These are phyloP conservation scores for Dactylorhiza incarnata DNA, from an alignment of 106 monocot species.

Conservation along the genomic window DNA sequence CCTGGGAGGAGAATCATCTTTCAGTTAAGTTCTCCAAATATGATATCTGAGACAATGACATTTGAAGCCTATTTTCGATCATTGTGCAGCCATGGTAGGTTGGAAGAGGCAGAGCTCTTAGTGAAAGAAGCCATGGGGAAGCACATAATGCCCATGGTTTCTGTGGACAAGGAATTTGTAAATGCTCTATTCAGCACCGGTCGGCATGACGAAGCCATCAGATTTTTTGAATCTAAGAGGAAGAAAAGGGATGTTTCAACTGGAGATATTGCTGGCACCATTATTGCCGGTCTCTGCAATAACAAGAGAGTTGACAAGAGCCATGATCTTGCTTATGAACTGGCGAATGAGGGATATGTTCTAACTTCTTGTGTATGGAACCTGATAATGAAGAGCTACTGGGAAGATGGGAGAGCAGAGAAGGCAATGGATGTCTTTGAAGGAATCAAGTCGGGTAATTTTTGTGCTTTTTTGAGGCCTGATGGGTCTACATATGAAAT, in stretches of 20 bases:
- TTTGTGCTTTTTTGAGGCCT: neutral
- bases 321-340: slow-evolving; percentile 11
- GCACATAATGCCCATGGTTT: neutral
- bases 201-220: slow-evolving; percentile 23
- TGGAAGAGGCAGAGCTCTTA: slow-evolving; percentile 26
- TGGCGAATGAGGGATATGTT: slow-evolving; percentile 12
- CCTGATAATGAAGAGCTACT: slow-evolving; percentile 15
- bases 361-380: slow-evolving; percentile 23
- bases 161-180: slow-evolving; percentile 13
- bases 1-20: slow-evolving; percentile 29
- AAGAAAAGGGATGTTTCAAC: slow-evolving; percentile 1
- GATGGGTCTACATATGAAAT: slow-evolving; percentile 16
- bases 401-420: slow-evolving; percentile 12
- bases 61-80: slow-evolving; percentile 30
- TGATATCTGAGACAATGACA: slow-evolving; percentile 6
- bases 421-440: slow-evolving; percentile 18
- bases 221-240: slow-evolving; percentile 15
- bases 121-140: slow-evolving; percentile 10
- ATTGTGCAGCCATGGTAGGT: slow-evolving; percentile 15
- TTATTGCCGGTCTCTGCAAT: slow-evolving; percentile 17
- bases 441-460: slow-evolving; percentile 1
- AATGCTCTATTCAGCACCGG: slow-evolving; percentile 14
- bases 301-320: slow-evolving; percentile 15
- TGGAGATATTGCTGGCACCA: slow-evolving; percentile 7
- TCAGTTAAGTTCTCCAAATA: slow-evolving; percentile 11